Base-by-base conservation (phyloP, 345 rosid genomes). In the Erodium maritimum region DNA sequence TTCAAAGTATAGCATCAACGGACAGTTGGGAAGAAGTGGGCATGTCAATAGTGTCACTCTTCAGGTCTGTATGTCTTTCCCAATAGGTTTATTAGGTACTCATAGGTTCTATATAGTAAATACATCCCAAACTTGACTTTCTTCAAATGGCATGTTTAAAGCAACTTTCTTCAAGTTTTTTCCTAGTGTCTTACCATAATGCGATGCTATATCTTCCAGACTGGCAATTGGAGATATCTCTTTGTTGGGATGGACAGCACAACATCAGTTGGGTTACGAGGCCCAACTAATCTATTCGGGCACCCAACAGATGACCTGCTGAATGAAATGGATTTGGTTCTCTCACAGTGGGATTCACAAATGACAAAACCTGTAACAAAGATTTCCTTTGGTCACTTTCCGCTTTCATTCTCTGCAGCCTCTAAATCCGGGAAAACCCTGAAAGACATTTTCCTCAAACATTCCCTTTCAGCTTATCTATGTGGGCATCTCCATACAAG, bases 271-370 rank as follows among this genome's bases (percentile, higher is more conserved):
- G 96, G 99, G 25, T 57, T 87, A 62, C 85, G 99, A 19, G 91
- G 99, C 20, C 96, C 96, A n/a, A 93, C 96, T 22, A 89, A 89
- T 77, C 86, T 93, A 64, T 85, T 89, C 58, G 96, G 96, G 7
- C 99, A 93, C 70, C 99, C 96, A 63, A 80, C 95, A 18, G 94
- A 87, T 53, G 74, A 89, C 59, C 75, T 93, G 57, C 71, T 93
- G 60, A 65, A 67, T 52, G 73, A 78, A 61, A 67, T 89, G 4
- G 94, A 82, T 72, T 65, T 72, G 4, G 77, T 82, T 52, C 77
- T 93, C 19, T 86, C 96, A 5, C 91, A 82, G 62, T 87, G 95
- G 96, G 83, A 86, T 62, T 66, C 79, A 54, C 73, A 69, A 54
- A 55, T 83, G 19, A 55, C 76, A 64, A 85, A 76, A 64, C 81